phyloP scores from a whole-genome alignment of 495 filamentous ascomycete genomes.

The Astrothelium subdiscretum region DNA sequence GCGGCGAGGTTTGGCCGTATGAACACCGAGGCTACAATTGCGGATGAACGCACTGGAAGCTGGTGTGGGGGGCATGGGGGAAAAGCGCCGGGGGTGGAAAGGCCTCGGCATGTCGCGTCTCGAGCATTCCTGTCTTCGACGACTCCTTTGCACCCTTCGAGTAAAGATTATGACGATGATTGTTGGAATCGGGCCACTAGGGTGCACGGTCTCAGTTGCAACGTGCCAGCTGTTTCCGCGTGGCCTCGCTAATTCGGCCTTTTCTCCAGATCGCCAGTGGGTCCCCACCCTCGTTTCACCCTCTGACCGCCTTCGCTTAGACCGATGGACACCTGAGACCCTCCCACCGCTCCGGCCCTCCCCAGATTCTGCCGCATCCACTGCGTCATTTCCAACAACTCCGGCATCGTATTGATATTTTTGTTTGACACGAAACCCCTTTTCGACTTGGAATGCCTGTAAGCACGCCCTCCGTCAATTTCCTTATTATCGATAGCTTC shows the following conservation, averaged over 20 bases:
- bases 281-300: background rate
- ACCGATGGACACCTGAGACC: too few species aligned
- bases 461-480: background rate
- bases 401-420: background rate
- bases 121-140: too few species aligned
- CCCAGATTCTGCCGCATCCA: background rate
- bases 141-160: background rate
- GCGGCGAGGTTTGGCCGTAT: too few species aligned
- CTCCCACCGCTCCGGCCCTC: background rate
- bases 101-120: too few species aligned
- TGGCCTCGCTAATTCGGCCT: background rate
- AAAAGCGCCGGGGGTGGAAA: too few species aligned
- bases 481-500: too few species aligned
- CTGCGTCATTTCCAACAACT: constrained; percentile 1
- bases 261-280: background rate
- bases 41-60: too few species aligned
- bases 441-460: background rate
- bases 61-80: too few species aligned
- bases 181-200: background rate
- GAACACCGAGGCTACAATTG: too few species aligned
- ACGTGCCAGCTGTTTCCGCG: background rate
- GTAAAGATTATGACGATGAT: background rate
- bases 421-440: background rate
- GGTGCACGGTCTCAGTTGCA: too few species aligned
- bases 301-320: background rate